phyloP scores from a whole-genome alignment of 2,329 filamentous ascomycete genomes.

The Juglanconis juglandina region DNA sequence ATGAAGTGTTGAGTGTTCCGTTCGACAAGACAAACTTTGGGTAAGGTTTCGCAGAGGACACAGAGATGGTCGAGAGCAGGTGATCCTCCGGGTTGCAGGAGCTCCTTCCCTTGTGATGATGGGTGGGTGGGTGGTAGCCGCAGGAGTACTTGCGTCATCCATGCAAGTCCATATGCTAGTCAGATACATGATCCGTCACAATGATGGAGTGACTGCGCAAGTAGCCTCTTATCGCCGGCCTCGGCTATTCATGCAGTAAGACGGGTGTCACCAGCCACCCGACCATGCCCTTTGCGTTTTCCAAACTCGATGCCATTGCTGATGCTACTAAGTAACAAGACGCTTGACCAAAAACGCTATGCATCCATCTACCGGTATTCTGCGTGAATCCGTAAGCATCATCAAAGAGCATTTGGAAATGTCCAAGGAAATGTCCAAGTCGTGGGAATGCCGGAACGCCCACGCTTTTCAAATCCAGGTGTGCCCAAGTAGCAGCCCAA shows the following conservation, averaged over 20 bases:
- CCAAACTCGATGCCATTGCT: background rate
- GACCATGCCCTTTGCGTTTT: background rate
- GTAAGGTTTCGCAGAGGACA: too few species aligned
- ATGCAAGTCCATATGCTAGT: background rate
- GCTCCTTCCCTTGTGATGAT: background rate
- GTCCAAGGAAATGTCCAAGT: background rate
- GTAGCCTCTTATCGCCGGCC: too few species aligned
- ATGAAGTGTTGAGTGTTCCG: too few species aligned
- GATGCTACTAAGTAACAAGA: background rate
- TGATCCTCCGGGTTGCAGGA: too few species aligned
- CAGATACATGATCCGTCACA: too few species aligned
- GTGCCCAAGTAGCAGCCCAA: background rate
- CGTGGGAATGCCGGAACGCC: background rate
- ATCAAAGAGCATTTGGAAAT: background rate
- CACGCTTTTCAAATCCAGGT: background rate
- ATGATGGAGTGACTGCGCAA: too few species aligned
- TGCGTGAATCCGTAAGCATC: background rate
- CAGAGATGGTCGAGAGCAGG: too few species aligned
- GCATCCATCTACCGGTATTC: background rate
- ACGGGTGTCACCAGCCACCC: background rate
- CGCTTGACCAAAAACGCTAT: background rate
- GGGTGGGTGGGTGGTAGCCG: background rate
- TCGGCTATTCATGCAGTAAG: background rate
- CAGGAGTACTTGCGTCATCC: background rate
- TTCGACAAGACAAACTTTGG: too few species aligned